Evolutionary conservation across 163 green algal genomes (phyloP), one percentile per base, ranked within the genome.

Genomic region (Chlorella variabilis): DNA sequence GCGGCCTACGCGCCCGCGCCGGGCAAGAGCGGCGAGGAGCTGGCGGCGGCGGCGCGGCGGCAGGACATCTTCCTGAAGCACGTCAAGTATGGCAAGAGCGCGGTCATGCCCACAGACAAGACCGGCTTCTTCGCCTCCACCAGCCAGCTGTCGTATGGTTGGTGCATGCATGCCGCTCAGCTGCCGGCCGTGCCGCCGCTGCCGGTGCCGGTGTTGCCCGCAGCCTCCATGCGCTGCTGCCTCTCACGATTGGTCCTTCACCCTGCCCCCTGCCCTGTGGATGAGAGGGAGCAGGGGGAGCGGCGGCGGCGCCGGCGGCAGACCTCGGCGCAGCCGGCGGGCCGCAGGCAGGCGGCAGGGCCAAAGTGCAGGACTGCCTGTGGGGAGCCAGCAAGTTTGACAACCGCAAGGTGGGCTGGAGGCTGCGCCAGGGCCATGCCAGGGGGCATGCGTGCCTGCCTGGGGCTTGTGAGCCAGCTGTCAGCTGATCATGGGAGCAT

Each of bases 331-430:
- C 42, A 33, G 42, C 42, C 56, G n/a, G 27, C 25, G 54, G 33
- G 25, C 54, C 23, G n/a, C 34, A 23, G 23, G 36, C 29, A 33
- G n/a, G 6, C 20, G 18, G 8, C 23, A 45, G 27, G 17, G 20
- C 42, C 17, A 54, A 38, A 33, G 66, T 83, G 38, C 65, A 83
- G 66, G 63, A 77, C 63, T 41, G 49, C 36, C 51, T 83, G n/a
- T 83, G 77, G 77, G 65, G 59, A 0, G 41, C 5, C 51, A 51
- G 17, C 49, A 83, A 83, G 66, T 69, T 61, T 34, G n/a, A 71
- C 2, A 71, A 83, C 77, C 54, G 73, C 70, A 77, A 82, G 75
- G 75, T n/a, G n/a, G n/a, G n/a, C n/a, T n/a, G n/a, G n/a, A n/a
- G n/a, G n/a, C n/a, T n/a, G n/a, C n/a, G n/a, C n/a, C n/a, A n/a